Evolutionary conservation across 345 rosid genomes (phyloP).

Genomic region (Arabidopsis thaliana): DNA sequence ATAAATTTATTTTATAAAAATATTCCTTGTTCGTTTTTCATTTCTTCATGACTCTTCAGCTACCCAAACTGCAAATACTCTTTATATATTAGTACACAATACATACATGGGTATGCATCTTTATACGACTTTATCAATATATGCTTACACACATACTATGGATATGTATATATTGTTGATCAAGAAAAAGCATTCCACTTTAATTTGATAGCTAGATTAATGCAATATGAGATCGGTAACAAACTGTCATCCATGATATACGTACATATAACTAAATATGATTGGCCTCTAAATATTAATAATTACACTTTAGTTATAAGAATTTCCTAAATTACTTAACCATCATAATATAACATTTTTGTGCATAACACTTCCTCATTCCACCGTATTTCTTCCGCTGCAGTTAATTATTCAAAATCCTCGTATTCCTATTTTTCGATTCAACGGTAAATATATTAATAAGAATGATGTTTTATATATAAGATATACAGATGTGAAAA

Average conservation of each 20-base stretch:
- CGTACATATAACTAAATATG: neutral
- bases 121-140: constrained; percentile 17
- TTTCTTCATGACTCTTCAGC: constrained; percentile 33
- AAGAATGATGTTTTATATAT: neutral
- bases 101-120: neutral
- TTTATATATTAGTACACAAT: neutral
- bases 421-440: neutral
- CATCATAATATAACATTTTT: neutral
- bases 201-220: neutral
- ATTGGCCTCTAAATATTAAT: neutral
- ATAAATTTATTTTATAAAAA: neutral
- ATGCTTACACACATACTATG: constrained; percentile 14
- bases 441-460: neutral
- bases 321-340: neutral
- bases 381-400: neutral
- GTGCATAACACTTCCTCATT: neutral
- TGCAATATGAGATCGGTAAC: neutral
- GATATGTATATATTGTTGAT: neutral
- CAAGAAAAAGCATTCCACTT: neutral
- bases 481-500: neutral
- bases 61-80: constrained; percentile 39
- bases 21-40: constrained; percentile 24
- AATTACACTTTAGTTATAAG: neutral
- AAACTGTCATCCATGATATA: neutral
- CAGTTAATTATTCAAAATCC: neutral